Percentiles rank a stretch among this genome's conserved stretches.
phyloP scores from a whole-genome alignment of 345 rosid genomes.

The Fremontodendron californicum region DNA sequence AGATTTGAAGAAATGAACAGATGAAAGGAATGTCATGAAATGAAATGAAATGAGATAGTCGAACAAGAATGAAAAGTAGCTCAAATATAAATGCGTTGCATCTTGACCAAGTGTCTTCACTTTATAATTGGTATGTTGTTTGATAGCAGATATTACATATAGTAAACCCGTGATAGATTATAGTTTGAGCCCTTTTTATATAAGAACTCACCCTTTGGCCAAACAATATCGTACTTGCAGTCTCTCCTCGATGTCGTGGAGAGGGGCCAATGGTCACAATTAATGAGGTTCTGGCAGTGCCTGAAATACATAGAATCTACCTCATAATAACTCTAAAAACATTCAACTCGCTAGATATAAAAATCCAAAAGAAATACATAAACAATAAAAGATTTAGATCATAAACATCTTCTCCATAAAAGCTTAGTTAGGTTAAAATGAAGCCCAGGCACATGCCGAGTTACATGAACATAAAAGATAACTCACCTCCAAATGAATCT shows the following conservation, averaged over 20 bases:
- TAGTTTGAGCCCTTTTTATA: not conserved
- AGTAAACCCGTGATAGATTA: not conserved
- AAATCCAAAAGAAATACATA: not conserved
- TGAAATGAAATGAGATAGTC: not conserved
- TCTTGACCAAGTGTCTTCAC: not conserved
- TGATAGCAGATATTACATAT: not conserved
- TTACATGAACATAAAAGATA: slow-evolving; percentile 9
- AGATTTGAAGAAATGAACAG: not conserved
- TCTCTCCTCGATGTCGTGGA: slow-evolving; percentile 88
- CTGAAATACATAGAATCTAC: slow-evolving; percentile 29
- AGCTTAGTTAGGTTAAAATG: slow-evolving; percentile 6
- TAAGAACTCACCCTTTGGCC: slow-evolving; percentile 73
- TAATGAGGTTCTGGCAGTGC: slow-evolving; percentile 82
- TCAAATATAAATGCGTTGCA: not conserved
- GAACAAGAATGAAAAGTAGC: not conserved
- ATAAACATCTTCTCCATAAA: not conserved
- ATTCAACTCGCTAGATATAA: not conserved
- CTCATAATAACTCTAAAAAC: not conserved
- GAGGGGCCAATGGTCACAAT: slow-evolving; percentile 86
- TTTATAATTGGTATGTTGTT: not conserved
- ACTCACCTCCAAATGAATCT: slow-evolving; percentile 89
- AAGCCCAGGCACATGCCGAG: slow-evolving; percentile 10
- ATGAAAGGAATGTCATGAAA: not conserved
- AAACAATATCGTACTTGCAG: slow-evolving; percentile 81
- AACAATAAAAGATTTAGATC: not conserved